Percentiles rank a stretch among this genome's conserved stretches.
Evolutionary conservation across 2,329 filamentous ascomycete species (phyloP).

Genomic region (Neonectria ditissima): DNA sequence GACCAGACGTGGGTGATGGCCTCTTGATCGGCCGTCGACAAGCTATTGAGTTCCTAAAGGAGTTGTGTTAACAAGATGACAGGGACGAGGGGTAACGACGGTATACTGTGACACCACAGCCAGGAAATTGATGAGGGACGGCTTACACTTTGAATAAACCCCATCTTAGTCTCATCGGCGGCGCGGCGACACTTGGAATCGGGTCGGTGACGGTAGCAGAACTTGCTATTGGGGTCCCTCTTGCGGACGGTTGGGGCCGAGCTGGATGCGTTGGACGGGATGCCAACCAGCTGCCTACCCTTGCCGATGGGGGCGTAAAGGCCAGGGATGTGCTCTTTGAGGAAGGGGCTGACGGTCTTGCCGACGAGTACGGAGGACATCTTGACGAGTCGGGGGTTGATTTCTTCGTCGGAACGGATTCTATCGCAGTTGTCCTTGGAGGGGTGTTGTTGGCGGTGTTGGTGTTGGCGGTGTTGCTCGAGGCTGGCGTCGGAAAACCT

Average conservation of each 20-base stretch:
- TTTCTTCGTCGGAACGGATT: slow-evolving; percentile 62
- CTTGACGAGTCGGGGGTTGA: slow-evolving; percentile 63
- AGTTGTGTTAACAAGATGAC: slow-evolving; percentile 17
- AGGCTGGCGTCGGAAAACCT: slow-evolving; percentile 31
- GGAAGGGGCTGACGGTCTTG: slow-evolving; percentile 86
- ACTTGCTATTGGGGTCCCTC: slow-evolving; percentile 82
- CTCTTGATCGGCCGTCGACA: slow-evolving; percentile 89
- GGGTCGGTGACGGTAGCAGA: slow-evolving; percentile 94
- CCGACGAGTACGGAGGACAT: slow-evolving; percentile 76
- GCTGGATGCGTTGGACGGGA: slow-evolving; percentile 25
- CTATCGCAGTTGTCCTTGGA: slow-evolving; percentile 63
- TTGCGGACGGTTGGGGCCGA: slow-evolving; percentile 49
- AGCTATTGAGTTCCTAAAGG: slow-evolving; percentile 79
- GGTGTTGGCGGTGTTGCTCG: slow-evolving; percentile 33
- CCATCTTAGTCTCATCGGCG: slow-evolving; percentile 96
- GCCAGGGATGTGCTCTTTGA: slow-evolving; percentile 89
- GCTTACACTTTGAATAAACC: slow-evolving; percentile 85
- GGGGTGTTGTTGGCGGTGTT: slow-evolving; percentile 40
- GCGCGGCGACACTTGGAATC: slow-evolving; percentile 94
- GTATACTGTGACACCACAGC: background rate
- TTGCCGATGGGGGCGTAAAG: slow-evolving; percentile 86
- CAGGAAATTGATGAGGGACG: slow-evolving; percentile 5
- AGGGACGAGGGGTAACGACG: slow-evolving; percentile 1
- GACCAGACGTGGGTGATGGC: slow-evolving; percentile 98
- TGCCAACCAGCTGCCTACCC: slow-evolving; percentile 51